Evolutionary conservation across 2,329 filamentous ascomycete species (phyloP), one percentile per base, ranked within the genome.

Genomic region (Sporothrix phasma): DNA sequence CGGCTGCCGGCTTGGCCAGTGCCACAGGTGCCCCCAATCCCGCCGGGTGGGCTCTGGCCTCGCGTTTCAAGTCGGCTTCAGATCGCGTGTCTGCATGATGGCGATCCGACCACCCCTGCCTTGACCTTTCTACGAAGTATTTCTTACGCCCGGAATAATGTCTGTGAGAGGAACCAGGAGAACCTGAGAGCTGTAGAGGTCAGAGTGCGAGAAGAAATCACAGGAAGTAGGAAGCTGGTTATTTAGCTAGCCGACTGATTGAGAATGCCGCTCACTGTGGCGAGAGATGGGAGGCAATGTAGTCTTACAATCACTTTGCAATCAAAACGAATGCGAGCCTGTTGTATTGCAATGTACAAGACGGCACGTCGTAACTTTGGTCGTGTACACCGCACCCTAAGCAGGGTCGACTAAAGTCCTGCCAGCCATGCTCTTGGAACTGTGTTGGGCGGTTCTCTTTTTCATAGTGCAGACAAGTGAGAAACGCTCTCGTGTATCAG

Each of bases 21-120:
- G 59, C 59, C 59, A 24, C 31, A 53, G 39, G 19, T 22, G 37
- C 26, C 29, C 19, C 49, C 22, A 56, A 56, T 39, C 31, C 31
- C 11, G 51, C 29, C 19, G 24, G 19, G 49, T 31, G 49, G 31
- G 60, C 59, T 63, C 51, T 60, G 64, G 24, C 66, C 37, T 59
- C 67, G 64, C 61, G 71, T 72, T 72, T 72, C 71, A 72, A 61
- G 66, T 68, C 58, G 66, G 71, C 68, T 71, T 72, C 71, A 72
- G 69, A 67, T 64, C 11, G 46, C 43, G 41, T 34, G 62, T 39
- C 31, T 34, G 65, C 65, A 65, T 66, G 22, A 66, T 26, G 60
- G 31, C n/a, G 61, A 62, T 63, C 54, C 29, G 43, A 15, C 3
- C 24, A 53, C 56, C 61, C 41, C 63, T 29, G 43, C 26, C 56